Base-by-base conservation (phyloP, 1,284 basidiomycete species). In the Pisolithus thermaeus region DNA sequence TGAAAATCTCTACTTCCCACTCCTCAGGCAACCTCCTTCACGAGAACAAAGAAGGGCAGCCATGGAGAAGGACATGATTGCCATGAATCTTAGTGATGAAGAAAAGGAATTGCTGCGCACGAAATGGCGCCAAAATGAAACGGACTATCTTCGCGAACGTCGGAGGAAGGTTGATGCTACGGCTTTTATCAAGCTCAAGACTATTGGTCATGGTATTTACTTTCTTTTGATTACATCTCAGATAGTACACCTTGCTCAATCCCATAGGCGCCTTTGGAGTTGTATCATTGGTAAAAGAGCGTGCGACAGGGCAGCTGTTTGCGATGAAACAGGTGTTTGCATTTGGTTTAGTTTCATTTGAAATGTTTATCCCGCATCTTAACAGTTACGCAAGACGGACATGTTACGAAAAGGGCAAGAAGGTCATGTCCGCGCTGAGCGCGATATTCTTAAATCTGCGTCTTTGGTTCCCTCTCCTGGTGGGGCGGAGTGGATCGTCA, bases 381-480 rank as follows among this genome's bases (percentile, higher is more conserved):
- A 51, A 51, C 64, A 94, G 90, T 76, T 97, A 62, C 83, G 94
- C 50, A 99, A 98, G 74, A 85, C 85, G 52, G 95, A 97, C 68
- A 97, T 98, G 93, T 78, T 98, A 59, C 85, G 91, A 46, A 96
- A 96, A 73, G 93, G 92, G n/a, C 96, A 98, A 71, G 95, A 98
- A 74, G 95, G 94, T 3, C 93, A 95, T 67, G 88, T 95, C 59
- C 83, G 92, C 35, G 92, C 93, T 35, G 92, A 96, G 66, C 81
- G 92, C 62, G 92, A 96, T 61, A 75, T 95, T 49, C 81, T 95
- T 59, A 90, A 88, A 70, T 84, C 87, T 36, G 92, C 85, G 38
- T 83, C 87, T 30, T 70, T 88, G 60, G 79, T 87, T 58, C 78
- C 78, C 62, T 80, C 84, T 50, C 78, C 83, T 53, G 78, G 78